Conservation (phyloP, 1,139 yeast genomes). For the Scheffersomyces insectosa region DNA sequence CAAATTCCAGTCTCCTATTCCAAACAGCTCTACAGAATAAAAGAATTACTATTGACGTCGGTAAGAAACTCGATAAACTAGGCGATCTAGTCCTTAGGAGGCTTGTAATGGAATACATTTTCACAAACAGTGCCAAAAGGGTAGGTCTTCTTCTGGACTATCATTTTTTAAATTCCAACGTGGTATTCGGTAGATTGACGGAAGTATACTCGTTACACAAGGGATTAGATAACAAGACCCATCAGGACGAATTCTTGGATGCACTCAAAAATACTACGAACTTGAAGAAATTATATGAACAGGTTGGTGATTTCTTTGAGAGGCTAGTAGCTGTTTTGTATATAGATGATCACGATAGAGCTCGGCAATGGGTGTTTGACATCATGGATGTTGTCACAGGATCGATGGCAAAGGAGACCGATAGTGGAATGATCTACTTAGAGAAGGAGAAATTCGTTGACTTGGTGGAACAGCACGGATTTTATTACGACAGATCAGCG, state of each 20-base stretch:
- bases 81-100: constrained; percentile 15
- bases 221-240: constrained; percentile 3
- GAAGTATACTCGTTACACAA: constrained; percentile 12
- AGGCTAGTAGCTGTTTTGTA: constrained; percentile 12
- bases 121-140: constrained; percentile 5
- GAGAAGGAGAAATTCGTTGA: constrained; percentile 1
- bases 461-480: constrained; percentile 1
- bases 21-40: neutral
- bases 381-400: constrained; percentile 1
- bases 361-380: constrained; percentile 13
- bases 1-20: neutral
- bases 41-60: neutral
- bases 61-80: constrained; percentile 11
- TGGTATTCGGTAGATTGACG: constrained; percentile 11
- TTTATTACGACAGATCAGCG: neutral
- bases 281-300: constrained; percentile 7
- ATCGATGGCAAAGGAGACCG: neutral
- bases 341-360: constrained; percentile 11
- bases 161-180: constrained; percentile 12
- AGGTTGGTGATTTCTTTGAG: constrained; percentile 16
- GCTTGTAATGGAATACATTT: constrained; percentile 9
- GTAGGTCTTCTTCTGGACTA: constrained; percentile 10
- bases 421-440: neutral
- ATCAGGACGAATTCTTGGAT: constrained; percentile 2
- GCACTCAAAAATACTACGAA: constrained; percentile 1